These are phyloP conservation scores for Microbotryum lychnidis-dioicae DNA, from an alignment of 1,284 basidiomycete species.

Conservation along the genomic window DNA sequence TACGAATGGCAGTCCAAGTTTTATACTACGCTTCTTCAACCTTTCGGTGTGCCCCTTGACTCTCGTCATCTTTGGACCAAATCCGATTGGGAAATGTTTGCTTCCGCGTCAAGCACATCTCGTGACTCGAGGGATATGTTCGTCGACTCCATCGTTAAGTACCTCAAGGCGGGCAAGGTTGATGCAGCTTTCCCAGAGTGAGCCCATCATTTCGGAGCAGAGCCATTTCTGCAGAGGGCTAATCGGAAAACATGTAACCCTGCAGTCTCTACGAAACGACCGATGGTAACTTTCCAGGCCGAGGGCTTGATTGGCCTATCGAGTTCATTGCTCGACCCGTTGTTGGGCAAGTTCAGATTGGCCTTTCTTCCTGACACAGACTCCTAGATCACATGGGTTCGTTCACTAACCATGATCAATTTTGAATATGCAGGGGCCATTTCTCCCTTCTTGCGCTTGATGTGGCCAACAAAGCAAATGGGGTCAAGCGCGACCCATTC, in stretches of 20 bases:
- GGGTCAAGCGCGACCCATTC: slow-evolving; percentile 20
- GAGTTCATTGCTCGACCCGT: slow-evolving; percentile 40
- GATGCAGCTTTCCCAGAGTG: slow-evolving; percentile 40
- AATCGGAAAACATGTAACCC: neutral
- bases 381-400: neutral
- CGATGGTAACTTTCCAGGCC: slow-evolving; percentile 27
- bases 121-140: slow-evolving; percentile 35
- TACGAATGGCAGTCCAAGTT: slow-evolving; percentile 38
- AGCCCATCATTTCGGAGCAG: slow-evolving; percentile 29
- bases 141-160: slow-evolving; percentile 35
- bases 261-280: slow-evolving; percentile 31
- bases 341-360: slow-evolving; percentile 26
- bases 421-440: slow-evolving; percentile 32
- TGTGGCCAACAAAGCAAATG: slow-evolving; percentile 38
- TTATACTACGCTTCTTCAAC: slow-evolving; percentile 34
- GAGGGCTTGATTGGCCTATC: slow-evolving; percentile 34
- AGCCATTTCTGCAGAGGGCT: no score
- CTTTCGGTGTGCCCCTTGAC: slow-evolving; percentile 39
- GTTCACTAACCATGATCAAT: neutral
- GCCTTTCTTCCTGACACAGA: neutral
- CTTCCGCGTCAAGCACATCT: slow-evolving; percentile 35
- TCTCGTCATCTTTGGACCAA: slow-evolving; percentile 39
- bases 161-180: slow-evolving; percentile 35
- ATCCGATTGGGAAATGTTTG: slow-evolving; percentile 41
- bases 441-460: slow-evolving; percentile 39